Percentiles rank a stretch among this genome's conserved stretches.
phyloP scores from a whole-genome alignment of 441 rosid species.

The Erodium moschatum region DNA sequence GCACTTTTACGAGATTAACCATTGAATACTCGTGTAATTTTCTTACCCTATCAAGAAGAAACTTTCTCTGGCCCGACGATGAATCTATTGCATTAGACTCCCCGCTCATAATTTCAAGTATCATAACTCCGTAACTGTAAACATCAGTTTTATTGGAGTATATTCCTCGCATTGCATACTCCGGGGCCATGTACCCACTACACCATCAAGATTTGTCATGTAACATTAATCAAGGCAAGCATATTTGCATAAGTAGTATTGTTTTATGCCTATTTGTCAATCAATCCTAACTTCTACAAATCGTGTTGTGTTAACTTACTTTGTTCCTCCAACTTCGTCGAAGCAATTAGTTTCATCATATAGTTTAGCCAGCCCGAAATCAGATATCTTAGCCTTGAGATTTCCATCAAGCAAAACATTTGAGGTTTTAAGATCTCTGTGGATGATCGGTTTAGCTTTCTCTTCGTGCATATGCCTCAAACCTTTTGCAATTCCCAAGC shows the following conservation, averaged over 20 bases:
- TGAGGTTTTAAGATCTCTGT: slow-evolving; percentile 2
- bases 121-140: background rate
- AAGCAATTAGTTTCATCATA: background rate
- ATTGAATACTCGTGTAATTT: too few relatives aligned
- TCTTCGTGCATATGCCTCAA: background rate
- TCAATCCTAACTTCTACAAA: background rate
- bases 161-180: background rate
- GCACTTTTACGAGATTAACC: too few relatives aligned
- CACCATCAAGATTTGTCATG: background rate
- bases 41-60: background rate
- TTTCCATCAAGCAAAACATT: background rate
- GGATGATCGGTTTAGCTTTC: background rate
- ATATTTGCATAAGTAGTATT: too few relatives aligned
- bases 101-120: background rate
- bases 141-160: background rate
- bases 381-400: background rate
- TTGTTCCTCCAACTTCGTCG: background rate
- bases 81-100: background rate
- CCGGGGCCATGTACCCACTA: background rate
- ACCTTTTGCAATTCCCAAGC: slow-evolving; percentile 2
- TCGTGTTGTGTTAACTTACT: background rate
- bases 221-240: background rate
- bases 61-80: background rate
- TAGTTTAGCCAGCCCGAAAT: background rate
- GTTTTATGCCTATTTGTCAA: background rate